Conservation (phyloP, 176 grass and related monocot species). For the Aegilops speltoides region DNA sequence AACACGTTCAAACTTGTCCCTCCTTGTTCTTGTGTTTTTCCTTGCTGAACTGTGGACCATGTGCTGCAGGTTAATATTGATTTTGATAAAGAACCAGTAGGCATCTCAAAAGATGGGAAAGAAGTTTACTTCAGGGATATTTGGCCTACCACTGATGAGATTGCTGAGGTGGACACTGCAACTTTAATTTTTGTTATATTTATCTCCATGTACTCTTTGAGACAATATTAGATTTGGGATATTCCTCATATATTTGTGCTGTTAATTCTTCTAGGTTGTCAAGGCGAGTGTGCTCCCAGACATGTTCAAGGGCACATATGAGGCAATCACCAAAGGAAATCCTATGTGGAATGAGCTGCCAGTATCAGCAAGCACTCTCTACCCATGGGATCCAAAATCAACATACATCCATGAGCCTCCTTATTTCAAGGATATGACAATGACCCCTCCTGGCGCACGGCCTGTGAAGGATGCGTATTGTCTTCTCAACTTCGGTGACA, state of each 20-base stretch:
- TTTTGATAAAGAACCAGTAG: constrained; percentile 92
- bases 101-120: constrained; percentile 87
- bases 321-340: constrained; percentile 93
- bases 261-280: constrained; percentile 72
- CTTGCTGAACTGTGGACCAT: constrained; percentile 5
- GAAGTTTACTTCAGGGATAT: constrained; percentile 87
- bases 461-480: constrained; percentile 96
- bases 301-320: constrained; percentile 93
- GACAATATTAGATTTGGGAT: neutral
- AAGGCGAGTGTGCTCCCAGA: constrained; percentile 93
- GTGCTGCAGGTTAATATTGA: constrained; percentile 87
- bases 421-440: constrained; percentile 97
- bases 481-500: constrained; percentile 93
- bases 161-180: constrained; percentile 56
- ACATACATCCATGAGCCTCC: constrained; percentile 99
- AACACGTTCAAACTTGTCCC: neutral
- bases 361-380: constrained; percentile 76
- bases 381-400: constrained; percentile 83
- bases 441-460: constrained; percentile 86
- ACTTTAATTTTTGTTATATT: neutral
- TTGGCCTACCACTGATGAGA: constrained; percentile 91
- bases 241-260: constrained; percentile 20
- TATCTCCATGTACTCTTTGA: neutral
- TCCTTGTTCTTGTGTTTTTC: neutral
- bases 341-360: constrained; percentile 94